phyloP scores from a whole-genome alignment of 2,329 filamentous ascomycete genomes.

The Aspergillus japonicus region DNA sequence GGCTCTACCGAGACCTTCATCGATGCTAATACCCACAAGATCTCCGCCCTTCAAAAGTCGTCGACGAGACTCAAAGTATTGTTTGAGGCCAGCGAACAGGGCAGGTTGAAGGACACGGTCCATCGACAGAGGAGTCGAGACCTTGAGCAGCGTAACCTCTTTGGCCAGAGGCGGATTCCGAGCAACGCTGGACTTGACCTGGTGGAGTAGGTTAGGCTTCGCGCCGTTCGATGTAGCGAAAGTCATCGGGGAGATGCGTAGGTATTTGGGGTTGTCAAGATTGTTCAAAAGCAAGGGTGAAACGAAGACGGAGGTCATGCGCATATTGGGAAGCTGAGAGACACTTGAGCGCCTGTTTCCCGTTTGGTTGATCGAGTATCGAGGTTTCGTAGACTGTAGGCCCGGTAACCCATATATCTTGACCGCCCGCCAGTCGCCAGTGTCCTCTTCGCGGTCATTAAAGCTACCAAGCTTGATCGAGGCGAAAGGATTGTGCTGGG shows the following conservation, averaged over 20 bases:
- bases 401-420: constrained; percentile 85
- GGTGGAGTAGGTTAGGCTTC: constrained; percentile 58
- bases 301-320: constrained; percentile 64
- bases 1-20: constrained; percentile 77
- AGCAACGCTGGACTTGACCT: constrained; percentile 43
- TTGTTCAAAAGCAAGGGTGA: constrained; percentile 88
- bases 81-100: constrained; percentile 81
- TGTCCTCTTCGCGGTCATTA: constrained; percentile 50
- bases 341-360: constrained; percentile 55
- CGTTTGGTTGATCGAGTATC: constrained; percentile 55
- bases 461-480: constrained; percentile 60
- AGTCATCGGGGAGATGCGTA: constrained; percentile 68
- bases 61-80: constrained; percentile 79
- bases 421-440: constrained; percentile 78
- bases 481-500: constrained; percentile 57
- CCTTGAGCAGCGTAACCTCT: constrained; percentile 83
- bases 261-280: constrained; percentile 71
- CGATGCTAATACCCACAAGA: constrained; percentile 82
- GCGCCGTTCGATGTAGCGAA: constrained; percentile 42
- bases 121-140: constrained; percentile 83
- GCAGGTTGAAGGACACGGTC: constrained; percentile 83
- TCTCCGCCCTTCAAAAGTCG: constrained; percentile 84
- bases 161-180: constrained; percentile 61
- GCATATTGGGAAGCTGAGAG: constrained; percentile 46
- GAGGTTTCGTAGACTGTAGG: constrained; percentile 53